A percentile compares a stretch with the other conserved stretches of the same genome.
These are phyloP conservation scores for Cajanus cajan DNA, from an alignment of 306 rosid genomes.

Conservation along the genomic window DNA sequence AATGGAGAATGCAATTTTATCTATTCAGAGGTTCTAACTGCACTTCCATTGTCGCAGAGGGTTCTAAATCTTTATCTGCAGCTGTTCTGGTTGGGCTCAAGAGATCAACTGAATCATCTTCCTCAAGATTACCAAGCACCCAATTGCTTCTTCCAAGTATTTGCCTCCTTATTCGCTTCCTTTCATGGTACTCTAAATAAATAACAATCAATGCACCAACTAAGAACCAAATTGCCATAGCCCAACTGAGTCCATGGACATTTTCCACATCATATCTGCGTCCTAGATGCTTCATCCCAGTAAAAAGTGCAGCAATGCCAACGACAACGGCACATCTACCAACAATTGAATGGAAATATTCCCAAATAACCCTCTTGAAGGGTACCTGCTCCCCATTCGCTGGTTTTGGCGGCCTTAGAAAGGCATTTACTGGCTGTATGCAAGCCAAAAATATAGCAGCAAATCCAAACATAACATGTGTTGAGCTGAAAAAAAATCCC, in stretches of 20 bases:
- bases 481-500: slow-evolving; percentile 68
- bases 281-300: slow-evolving; percentile 90
- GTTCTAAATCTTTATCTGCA: slow-evolving; percentile 47
- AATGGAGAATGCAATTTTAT: slow-evolving; percentile 34
- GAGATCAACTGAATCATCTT: slow-evolving; percentile 82
- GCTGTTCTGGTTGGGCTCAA: slow-evolving; percentile 47
- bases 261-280: slow-evolving; percentile 68
- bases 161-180: slow-evolving; percentile 42
- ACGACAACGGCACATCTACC: slow-evolving; percentile 71
- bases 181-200: slow-evolving; percentile 53
- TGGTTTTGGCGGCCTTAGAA: slow-evolving; percentile 57
- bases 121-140: slow-evolving; percentile 63
- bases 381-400: slow-evolving; percentile 56
- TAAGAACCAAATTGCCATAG: slow-evolving; percentile 67
- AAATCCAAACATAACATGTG: slow-evolving; percentile 76
- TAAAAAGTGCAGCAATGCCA: slow-evolving; percentile 76
- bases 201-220: slow-evolving; percentile 32
- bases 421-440: slow-evolving; percentile 74
- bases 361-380: slow-evolving; percentile 69
- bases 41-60: slow-evolving; percentile 72
- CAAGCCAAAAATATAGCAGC: slow-evolving; percentile 68
- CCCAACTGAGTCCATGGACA: slow-evolving; percentile 69
- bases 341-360: slow-evolving; percentile 63
- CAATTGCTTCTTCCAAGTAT: slow-evolving; percentile 68
- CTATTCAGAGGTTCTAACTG: slow-evolving; percentile 35